phyloP scores from a whole-genome alignment of 768 basidiomycete genomes.

The Russula emetica region DNA sequence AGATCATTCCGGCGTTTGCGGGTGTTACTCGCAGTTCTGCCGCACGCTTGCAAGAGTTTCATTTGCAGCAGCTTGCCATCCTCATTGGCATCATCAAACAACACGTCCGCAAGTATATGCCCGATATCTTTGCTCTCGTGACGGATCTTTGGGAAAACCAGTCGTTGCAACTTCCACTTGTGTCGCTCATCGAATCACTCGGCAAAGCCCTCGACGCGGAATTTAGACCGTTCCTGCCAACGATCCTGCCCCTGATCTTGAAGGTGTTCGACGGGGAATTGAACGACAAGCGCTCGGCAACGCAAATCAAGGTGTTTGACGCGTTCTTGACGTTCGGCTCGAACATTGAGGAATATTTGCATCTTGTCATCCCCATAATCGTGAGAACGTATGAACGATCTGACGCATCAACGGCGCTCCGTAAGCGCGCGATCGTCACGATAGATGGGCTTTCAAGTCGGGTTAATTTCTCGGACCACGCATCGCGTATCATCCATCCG shows the following conservation, averaged over 20 bases:
- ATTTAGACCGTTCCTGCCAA: constrained; percentile 93
- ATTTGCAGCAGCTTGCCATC: constrained; percentile 92
- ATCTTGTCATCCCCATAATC: constrained; percentile 93
- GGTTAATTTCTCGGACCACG: constrained; percentile 97
- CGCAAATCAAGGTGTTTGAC: constrained; percentile 89
- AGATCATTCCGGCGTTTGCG: constrained; percentile 96
- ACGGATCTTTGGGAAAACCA: constrained; percentile 87
- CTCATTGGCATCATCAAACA: constrained; percentile 96
- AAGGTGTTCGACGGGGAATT: constrained; percentile 89
- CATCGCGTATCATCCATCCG: constrained; percentile 94
- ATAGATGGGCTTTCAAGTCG: constrained; percentile 86
- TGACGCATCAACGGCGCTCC: constrained; percentile 66
- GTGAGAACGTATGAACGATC: constrained; percentile 84
- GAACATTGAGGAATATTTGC: constrained; percentile 96
- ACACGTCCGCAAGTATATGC: constrained; percentile 89
- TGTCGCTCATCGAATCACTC: constrained; percentile 86
- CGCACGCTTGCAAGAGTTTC: constrained; percentile 84
- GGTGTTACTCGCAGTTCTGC: constrained; percentile 78
- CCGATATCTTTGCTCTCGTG: constrained; percentile 78
- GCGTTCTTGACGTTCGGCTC: constrained; percentile 93
- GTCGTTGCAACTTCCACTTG: constrained; percentile 83
- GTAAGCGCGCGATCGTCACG: constrained; percentile 86
- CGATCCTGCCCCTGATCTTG: constrained; percentile 81
- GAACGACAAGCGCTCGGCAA: constrained; percentile 69
- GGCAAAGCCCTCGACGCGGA: constrained; percentile 94